These are phyloP conservation scores for Hypoxylon crocopeplum DNA, from an alignment of 495 filamentous ascomycete genomes.

Conservation along the genomic window DNA sequence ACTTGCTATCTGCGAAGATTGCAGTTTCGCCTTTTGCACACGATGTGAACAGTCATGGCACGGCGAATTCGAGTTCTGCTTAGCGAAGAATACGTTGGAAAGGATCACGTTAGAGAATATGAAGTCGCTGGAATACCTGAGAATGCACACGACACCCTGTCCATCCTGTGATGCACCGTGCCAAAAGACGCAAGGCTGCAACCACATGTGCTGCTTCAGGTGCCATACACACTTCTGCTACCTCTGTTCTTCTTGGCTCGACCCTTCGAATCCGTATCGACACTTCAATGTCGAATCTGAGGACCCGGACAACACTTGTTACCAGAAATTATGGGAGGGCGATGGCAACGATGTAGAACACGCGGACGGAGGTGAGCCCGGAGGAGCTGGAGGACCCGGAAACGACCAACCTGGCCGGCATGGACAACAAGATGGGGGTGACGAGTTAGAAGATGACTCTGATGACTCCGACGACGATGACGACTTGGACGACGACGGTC, in stretches of 20 bases:
- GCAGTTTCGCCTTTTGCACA: conserved; percentile 88
- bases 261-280: conserved; percentile 78
- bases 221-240: conserved; percentile 96
- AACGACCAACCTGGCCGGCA: conserved; percentile 16
- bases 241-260: conserved; percentile 87
- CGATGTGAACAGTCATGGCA: conserved; percentile 78
- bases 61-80: conserved; percentile 73
- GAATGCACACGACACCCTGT: conserved; percentile 80
- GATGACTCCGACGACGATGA: conserved; percentile 19
- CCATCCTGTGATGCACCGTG: conserved; percentile 87
- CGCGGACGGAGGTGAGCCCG: conserved; percentile 56
- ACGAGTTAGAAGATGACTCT: background rate
- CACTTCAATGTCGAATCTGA: conserved; percentile 75
- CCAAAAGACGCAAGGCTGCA: conserved; percentile 93
- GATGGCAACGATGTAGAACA: conserved; percentile 70
- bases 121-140: conserved; percentile 81
- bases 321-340: conserved; percentile 83
- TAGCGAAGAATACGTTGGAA: conserved; percentile 63
- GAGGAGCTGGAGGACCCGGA: no score
- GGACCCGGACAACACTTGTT: conserved; percentile 68
- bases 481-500: conserved; percentile 29
- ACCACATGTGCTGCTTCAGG: conserved; percentile 95
- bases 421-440: conserved; percentile 10
- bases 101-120: conserved; percentile 83
- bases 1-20: conserved; percentile 86